Base-by-base conservation (phyloP, 2,329 filamentous ascomycete genomes). In the Hypoxylon sp. region DNA sequence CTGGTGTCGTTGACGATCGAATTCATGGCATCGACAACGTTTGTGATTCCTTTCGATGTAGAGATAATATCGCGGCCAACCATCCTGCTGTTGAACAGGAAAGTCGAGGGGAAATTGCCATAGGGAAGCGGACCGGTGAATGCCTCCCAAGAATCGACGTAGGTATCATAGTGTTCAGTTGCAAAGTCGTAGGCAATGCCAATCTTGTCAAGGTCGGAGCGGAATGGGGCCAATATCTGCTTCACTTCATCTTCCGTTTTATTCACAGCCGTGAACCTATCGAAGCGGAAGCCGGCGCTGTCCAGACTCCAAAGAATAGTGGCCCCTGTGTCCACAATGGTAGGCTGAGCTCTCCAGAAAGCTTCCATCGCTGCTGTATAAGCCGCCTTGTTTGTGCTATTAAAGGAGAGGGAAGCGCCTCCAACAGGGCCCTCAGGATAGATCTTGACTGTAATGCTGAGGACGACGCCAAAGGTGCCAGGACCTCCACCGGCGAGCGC, bases 381-480 rank as follows among this genome's bases (percentile, higher is more conserved):
- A 14, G 37, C 14, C 6, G 37, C 22, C 14, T 17, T 10, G 5
- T 44, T 6, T n/a, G 42, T 35, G 10, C 4, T 14, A 13, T 62
- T 55, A 19, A 70, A 70, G 8, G 13, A 13, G 4, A 70, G 35
- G 5, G 14, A 22, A 2, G 39, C 59, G 17, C 52, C 46, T 10
- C 19, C 59, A 33, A 65, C 46, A 0, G 39, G 50, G 24, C 61
- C 66, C 39, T 83, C 82, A 0, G 78, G 74, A 69, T 85, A 78
- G 0, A 82, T 79, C 71, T 83, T 86, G 29, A 81, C 76, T 0
- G 85, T 87, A 73, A 87, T 79, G 4, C 82, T 84, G 13, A 82
- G 75, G 3, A 88, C 83, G 1, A 88, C 79, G 1, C 81, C 87
- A 68, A 83, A 89, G 2, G 81, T 87, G 2, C 86, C 85, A 14